Evolutionary conservation across 2,329 filamentous ascomycete genomes (phyloP), one percentile per base, ranked within the genome.

Genomic region (Cercospora nicotianae): DNA sequence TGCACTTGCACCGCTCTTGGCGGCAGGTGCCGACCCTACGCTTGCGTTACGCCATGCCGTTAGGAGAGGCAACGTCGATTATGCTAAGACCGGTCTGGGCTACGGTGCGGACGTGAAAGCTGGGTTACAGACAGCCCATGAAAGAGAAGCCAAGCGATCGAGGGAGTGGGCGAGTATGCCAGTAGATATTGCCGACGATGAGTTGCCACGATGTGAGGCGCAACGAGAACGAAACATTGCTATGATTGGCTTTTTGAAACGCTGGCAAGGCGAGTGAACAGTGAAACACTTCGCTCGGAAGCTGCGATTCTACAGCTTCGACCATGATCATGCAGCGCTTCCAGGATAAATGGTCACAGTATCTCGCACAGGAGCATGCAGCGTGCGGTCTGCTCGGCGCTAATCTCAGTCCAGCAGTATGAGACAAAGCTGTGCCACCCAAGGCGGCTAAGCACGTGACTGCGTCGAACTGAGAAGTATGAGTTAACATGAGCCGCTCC

Each of bases 1-100:
- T 31, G 65, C 64, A 9, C 26, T 69, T 1, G 55, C 58, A 12
- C 67, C 55, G 16, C 65, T 70, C 5, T 36, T 69, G n/a, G 42
- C 60, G n/a, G 67, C 62, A 53, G 69, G 65, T 6, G 64, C 63
- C 8, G 55, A 69, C 36, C 9, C 39, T 10, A 57, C n/a, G 23
- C 2, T 30, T 13, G 69, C 67, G 45, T 31, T 69, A 10, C 10
- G n/a, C n/a, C 8, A 3, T 28, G 53, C 62, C 20, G 65, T 65
- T 23, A 13, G 3, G 0, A 12, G n/a, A 6, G 51, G 31, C 16
- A 67, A 65, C 3, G 7, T 69, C 26, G 61, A 67, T 13, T 65
- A 36, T 12, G 64, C 62, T 12, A 23, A 64, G n/a, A 10, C n/a
- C 10, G 69, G 67, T 63, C 36, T 69, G 20, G 9, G 45, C 20